Evolutionary conservation across 352 stramenopile genomes (phyloP).

Genomic region (Phytophthora tentaculata): DNA sequence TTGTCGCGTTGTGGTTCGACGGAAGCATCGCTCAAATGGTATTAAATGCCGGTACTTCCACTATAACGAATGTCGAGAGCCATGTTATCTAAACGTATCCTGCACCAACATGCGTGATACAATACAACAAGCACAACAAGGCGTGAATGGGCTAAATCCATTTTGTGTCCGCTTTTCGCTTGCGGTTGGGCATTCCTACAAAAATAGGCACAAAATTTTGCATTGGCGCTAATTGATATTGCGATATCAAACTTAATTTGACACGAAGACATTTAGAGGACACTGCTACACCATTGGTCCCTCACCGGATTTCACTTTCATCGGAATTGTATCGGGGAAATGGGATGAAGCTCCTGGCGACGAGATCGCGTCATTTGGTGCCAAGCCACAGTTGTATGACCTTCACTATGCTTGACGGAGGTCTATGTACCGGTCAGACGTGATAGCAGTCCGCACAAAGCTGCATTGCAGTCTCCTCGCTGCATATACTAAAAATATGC

Average conservation of each 20-base stretch:
- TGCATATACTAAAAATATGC: background rate
- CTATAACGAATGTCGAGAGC: conserved; percentile 13
- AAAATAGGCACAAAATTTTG: conserved; percentile 21
- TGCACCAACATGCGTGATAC: conserved; percentile 5
- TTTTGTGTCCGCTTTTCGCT: conserved; percentile 12
- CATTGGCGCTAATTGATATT: conserved; percentile 11
- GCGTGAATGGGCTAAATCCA: conserved; percentile 13
- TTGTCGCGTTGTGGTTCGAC: conserved; percentile 32
- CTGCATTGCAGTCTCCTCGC: conserved; percentile 2
- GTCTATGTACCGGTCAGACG: background rate
- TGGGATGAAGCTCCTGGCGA: background rate
- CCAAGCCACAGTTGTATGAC: background rate
- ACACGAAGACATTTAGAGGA: conserved; percentile 7
- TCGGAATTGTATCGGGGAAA: background rate
- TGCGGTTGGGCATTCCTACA: conserved; percentile 7
- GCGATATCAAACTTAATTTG: conserved; percentile 4
- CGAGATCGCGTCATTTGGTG: conserved; percentile 3
- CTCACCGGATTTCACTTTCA: background rate
- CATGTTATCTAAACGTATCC: conserved; percentile 10
- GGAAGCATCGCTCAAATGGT: conserved; percentile 32
- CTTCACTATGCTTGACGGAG: background rate
- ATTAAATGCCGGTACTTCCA: conserved; percentile 31
- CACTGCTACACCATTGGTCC: background rate
- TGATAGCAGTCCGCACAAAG: conserved; percentile 8
- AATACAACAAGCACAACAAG: conserved; percentile 18